These are phyloP conservation scores for Galeopsis tetrahit DNA, from an alignment of 257 asterid genomes.

Conservation along the genomic window DNA sequence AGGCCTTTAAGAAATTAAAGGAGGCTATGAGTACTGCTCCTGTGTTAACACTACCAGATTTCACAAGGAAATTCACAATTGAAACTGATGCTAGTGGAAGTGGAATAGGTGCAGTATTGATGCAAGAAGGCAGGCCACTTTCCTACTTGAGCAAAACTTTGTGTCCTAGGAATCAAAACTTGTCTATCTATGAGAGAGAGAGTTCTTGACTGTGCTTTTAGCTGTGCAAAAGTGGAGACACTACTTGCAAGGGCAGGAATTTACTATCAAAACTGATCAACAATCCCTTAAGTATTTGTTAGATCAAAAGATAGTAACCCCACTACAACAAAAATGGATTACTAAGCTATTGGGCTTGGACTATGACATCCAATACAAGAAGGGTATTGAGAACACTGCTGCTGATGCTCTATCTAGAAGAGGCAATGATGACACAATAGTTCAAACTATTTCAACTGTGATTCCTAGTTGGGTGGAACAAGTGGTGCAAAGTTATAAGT, in stretches of 20 bases:
- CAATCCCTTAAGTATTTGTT: no score
- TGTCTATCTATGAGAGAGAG: no score
- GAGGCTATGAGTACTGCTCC: no score
- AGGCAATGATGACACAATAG: neutral
- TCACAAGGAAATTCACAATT: no score
- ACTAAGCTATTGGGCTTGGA: neutral
- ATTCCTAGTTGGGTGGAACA: no score
- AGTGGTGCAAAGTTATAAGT: neutral
- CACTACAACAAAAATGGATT: neutral
- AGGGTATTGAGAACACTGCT: neutral
- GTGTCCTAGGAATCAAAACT: neutral
- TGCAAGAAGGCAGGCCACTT: neutral
- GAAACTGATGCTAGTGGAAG: no score
- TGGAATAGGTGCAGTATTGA: neutral
- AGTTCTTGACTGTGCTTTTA: neutral
- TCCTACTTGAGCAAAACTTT: neutral
- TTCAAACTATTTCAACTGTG: neutral
- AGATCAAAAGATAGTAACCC: neutral
- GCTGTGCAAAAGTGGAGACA: neutral
- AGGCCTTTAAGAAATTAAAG: no score
- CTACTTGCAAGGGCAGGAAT: neutral
- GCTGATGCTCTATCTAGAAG: neutral
- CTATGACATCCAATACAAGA: neutral
- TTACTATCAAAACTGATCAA: neutral
- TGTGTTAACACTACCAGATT: no score